Conservation (phyloP, 306 rosid species). For the Senna tora region DNA sequence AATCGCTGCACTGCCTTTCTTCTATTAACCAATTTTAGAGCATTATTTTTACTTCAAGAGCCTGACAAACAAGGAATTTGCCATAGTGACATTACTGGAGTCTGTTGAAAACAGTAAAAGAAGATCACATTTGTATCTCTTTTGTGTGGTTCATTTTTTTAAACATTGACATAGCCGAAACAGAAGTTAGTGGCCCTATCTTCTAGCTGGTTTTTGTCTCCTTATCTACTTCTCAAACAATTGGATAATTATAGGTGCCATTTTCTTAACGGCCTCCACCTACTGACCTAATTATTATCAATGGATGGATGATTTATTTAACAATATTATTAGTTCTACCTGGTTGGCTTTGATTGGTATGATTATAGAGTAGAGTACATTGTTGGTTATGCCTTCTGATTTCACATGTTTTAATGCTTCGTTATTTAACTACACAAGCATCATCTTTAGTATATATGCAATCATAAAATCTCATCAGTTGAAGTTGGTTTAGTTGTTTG, state of each 20-base stretch:
- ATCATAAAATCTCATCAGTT: not conserved
- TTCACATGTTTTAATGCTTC: slow-evolving; percentile 1
- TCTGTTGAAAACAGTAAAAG: slow-evolving; percentile 3
- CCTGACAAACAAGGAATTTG: slow-evolving; percentile 11
- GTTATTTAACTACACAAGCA: not conserved
- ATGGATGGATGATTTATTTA: not conserved
- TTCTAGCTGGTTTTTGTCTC: not conserved
- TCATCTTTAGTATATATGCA: slow-evolving; percentile 13
- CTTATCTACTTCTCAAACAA: not conserved
- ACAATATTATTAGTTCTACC: not conserved
- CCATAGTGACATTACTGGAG: not conserved
- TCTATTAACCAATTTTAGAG: not conserved
- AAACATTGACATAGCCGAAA: not conserved
- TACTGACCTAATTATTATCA: slow-evolving; percentile 1
- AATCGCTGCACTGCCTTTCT: slow-evolving; percentile 28
- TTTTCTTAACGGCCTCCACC: slow-evolving; percentile 8
- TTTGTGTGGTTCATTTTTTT: not conserved
- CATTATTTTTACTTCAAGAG: slow-evolving; percentile 29
- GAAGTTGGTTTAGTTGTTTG: slow-evolving; percentile 36
- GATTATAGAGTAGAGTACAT: not conserved
- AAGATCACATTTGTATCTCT: not conserved
- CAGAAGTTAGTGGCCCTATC: not conserved
- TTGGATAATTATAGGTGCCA: slow-evolving; percentile 11
- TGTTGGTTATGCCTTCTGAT: not conserved
- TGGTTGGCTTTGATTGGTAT: not conserved